A percentile compares a stretch with the other conserved stretches of the same genome.
Evolutionary conservation across 2,329 filamentous ascomycete species (phyloP).

Genomic region (Metarhizium robertsii): DNA sequence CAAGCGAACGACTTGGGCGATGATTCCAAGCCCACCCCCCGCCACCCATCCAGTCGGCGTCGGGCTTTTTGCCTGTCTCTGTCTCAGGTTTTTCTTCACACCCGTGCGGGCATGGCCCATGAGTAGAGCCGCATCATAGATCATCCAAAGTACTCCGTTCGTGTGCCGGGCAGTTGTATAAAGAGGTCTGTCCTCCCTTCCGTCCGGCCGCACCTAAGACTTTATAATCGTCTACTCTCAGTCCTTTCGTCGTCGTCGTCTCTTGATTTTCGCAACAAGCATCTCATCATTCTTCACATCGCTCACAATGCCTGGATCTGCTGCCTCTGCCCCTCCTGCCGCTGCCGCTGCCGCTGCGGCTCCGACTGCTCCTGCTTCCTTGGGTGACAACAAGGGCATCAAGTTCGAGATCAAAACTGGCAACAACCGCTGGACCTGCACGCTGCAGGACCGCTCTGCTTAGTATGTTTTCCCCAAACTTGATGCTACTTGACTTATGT

Average conservation of each 20-base stretch:
- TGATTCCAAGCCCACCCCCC: neutral
- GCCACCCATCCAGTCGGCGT: neutral
- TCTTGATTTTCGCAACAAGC: no score
- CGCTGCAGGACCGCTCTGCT: slow-evolving; percentile 31
- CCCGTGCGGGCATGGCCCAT: neutral
- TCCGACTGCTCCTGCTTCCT: slow-evolving; percentile 11
- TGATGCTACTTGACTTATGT: neutral
- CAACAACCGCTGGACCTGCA: slow-evolving; percentile 28
- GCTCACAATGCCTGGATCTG: slow-evolving; percentile 11
- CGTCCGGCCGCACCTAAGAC: neutral
- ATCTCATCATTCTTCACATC: neutral
- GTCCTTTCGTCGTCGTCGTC: no score
- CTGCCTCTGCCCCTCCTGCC: slow-evolving; percentile 8
- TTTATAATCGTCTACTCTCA: no score
- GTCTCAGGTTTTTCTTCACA: neutral
- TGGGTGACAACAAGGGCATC: slow-evolving; percentile 31
- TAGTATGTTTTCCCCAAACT: slow-evolving; percentile 27
- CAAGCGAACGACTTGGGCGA: neutral
- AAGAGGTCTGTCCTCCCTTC: neutral
- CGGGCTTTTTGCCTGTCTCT: neutral
- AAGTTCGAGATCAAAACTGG: slow-evolving; percentile 38
- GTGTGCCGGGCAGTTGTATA: neutral
- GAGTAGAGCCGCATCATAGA: neutral
- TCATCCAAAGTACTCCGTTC: neutral
- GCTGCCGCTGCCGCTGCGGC: slow-evolving; percentile 8